Evolutionary conservation across 805 yeast species (phyloP), one percentile per base, ranked within the genome.

Genomic region (Clavispora vitiphila): DNA sequence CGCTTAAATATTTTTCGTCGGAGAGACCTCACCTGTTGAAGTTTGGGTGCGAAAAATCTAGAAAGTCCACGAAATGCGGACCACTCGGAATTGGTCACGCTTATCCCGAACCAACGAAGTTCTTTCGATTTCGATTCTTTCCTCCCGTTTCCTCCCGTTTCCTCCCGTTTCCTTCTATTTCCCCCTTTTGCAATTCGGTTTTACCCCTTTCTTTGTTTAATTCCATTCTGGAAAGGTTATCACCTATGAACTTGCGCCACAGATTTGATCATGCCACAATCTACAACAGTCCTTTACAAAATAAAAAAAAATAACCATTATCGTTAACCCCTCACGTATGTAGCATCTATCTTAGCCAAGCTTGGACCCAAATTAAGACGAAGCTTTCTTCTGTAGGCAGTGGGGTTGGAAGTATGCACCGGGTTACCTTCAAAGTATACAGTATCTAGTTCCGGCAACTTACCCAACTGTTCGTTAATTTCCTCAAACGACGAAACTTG

Each of bases 341-440:
- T 83, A 9, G 99, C 98, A 67, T 93, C 99, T 41, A 93, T 87
- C 66, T 93, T 95, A 34, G 75, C 64, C 35, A 93, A 65, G 8
- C 82, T 74, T 0, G 83, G 80, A 2, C 86, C 86, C 45, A 91
- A 69, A 44, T 82, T 76, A 54, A 93, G 69, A 50, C 77, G 78
- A 36, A 93, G 58, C 60, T 93, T 93, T 56, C 93, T 78, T 55
- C 97, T 74, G 60, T 93, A 93, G 39, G 89, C 80, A 1, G 93
- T 81, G n/a, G 80, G 79, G 51, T 84, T 83, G 16, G 75, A 59
- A 22, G 65, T 51, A 54, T 93, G 96, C 15, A 93, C 60, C 3
- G 98, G 98, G 57, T 91, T 91, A 8, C 93, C 91, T 64, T 93
- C 99, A 49, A 93, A 80, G 58, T 93, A 93, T 5, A 93, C 96